Evolutionary conservation across 257 asterid genomes (phyloP), one percentile per base, ranked within the genome.

Genomic region (Coffea canephora): DNA sequence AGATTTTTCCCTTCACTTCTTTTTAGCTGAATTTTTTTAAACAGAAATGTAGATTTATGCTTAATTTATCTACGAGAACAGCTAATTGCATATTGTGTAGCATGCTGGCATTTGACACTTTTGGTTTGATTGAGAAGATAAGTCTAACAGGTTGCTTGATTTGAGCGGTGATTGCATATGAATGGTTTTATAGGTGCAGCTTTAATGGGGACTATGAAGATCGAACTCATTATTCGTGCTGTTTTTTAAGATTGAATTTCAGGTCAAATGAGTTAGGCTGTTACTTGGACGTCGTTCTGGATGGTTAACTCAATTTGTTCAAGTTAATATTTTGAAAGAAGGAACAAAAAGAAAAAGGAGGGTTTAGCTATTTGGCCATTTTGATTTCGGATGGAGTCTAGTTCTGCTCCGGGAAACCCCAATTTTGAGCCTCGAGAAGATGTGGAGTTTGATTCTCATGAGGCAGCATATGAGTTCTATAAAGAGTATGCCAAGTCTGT

Each of bases 401-500:
- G 84, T 80, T 78, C 79, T 73, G 54, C 68, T 48, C 27, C 69
- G 52, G 86, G 82, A 67, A 87, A 80, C 86, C 81, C 90, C 52
- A 85, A 77, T 80, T 79, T 87, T 77, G 97, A 90, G 49, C 93
- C 89, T 66, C 86, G 80, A 76, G 91, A 82, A 76, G 94, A 84
- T 55, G 83, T 91, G 88, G 98, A 93, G 81, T 95, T 95, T 87
- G 98, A 95, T 70, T 85, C 97, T 5, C 98, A 91, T 49, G 97
- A 91, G 75, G 91, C 89, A 12, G 98, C 98, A 4, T 93, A 95
- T 71, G 93, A 93, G 14, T 90, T 87, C 74, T 95, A 93, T 36
- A 95, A 88, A 85, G 95, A 95, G 64, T 93, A 93, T 76, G 99
- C 98, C 0, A 91, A 89, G 91, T 90, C 97, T 7, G 91, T 82